Evolutionary conservation across 768 basidiomycete genomes (phyloP).

Genomic region (Lentinula raphanica): DNA sequence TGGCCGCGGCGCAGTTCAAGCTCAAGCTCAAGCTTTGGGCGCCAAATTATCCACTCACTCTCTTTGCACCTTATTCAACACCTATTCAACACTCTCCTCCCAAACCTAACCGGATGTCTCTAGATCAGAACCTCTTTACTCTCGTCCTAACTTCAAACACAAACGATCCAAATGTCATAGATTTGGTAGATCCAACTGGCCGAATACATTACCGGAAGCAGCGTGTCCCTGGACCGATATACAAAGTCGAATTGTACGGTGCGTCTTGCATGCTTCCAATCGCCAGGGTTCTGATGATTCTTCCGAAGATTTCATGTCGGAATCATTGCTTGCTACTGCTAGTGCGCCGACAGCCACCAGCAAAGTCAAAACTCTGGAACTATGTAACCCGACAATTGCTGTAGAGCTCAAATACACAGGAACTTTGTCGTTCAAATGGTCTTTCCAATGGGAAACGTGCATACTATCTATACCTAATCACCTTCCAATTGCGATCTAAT

Average conservation of each 20-base stretch:
- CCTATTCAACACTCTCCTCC: slow-evolving; percentile 1
- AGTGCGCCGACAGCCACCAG: slow-evolving; percentile 56
- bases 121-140: slow-evolving; percentile 85
- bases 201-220: slow-evolving; percentile 69
- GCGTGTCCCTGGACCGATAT: slow-evolving; percentile 46
- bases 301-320: slow-evolving; percentile 61
- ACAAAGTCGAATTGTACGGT: slow-evolving; percentile 69
- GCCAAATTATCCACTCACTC: too few species aligned
- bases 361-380: slow-evolving; percentile 71
- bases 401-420: slow-evolving; percentile 75
- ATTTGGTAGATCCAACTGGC: slow-evolving; percentile 64
- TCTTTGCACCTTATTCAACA: too few species aligned
- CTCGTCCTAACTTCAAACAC: slow-evolving; percentile 58
- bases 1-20: too few species aligned
- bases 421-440: slow-evolving; percentile 69
- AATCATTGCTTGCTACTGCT: slow-evolving; percentile 65
- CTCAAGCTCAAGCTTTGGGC: too few species aligned
- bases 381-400: slow-evolving; percentile 65
- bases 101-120: slow-evolving; percentile 54
- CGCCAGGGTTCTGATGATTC: not conserved
- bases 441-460: slow-evolving; percentile 80
- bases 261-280: slow-evolving; percentile 13
- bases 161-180: slow-evolving; percentile 55
- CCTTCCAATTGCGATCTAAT: not conserved
- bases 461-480: slow-evolving; percentile 19